Conservation (phyloP, 1,139 yeast genomes). For the Yamadazyma epiphylla region DNA sequence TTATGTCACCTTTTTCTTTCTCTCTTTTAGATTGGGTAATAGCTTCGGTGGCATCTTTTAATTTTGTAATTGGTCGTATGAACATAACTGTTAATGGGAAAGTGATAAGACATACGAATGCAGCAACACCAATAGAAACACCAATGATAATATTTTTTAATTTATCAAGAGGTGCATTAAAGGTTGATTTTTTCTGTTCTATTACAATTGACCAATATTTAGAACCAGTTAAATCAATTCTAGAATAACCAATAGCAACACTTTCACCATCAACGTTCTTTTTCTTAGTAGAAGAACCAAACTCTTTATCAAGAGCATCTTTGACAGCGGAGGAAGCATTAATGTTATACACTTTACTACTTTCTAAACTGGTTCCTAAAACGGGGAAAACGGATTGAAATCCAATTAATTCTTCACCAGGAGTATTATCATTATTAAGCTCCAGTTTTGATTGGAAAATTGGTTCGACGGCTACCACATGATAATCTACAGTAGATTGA, state of each 20-base stretch:
- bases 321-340: slow-evolving; percentile 32
- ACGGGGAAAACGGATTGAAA: slow-evolving; percentile 36
- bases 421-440: slow-evolving; percentile 5
- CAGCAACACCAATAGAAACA: slow-evolving; percentile 77
- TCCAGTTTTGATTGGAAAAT: slow-evolving; percentile 16
- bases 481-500: slow-evolving; percentile 22
- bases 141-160: slow-evolving; percentile 72
- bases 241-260: slow-evolving; percentile 72
- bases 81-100: slow-evolving; percentile 83
- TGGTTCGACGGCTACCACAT: slow-evolving; percentile 32
- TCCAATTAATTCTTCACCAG: slow-evolving; percentile 19
- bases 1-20: slow-evolving; percentile 9
- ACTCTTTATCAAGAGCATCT: slow-evolving; percentile 28
- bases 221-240: slow-evolving; percentile 44
- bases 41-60: slow-evolving; percentile 81
- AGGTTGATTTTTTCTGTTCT: slow-evolving; percentile 57
- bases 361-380: slow-evolving; percentile 11
- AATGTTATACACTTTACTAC: slow-evolving; percentile 25
- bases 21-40: slow-evolving; percentile 35
- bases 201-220: slow-evolving; percentile 77
- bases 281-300: slow-evolving; percentile 51
- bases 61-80: slow-evolving; percentile 75
- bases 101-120: slow-evolving; percentile 67
- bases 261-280: slow-evolving; percentile 34
- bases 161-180: slow-evolving; percentile 60